These are phyloP conservation scores for Gyromitra esculenta DNA, from an alignment of 2,329 filamentous ascomycete species.

Conservation along the genomic window DNA sequence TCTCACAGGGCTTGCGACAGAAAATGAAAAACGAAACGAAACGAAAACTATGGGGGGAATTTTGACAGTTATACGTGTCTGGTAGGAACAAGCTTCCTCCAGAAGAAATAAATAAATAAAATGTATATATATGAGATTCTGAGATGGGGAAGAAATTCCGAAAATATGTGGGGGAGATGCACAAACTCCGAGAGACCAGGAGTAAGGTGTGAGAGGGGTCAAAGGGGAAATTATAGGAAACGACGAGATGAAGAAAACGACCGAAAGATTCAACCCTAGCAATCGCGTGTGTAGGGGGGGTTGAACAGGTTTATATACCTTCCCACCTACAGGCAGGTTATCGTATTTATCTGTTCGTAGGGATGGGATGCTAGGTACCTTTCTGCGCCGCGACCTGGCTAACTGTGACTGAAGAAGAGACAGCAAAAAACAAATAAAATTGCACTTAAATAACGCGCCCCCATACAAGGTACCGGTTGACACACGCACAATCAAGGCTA, in stretches of 20 bases:
- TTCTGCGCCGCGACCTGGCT: conserved; percentile 40
- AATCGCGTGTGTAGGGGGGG: conserved; percentile 41
- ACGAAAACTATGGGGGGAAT: conserved; percentile 37
- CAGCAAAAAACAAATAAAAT: conserved; percentile 38
- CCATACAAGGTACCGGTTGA: conserved; percentile 44
- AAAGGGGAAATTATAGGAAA: conserved; percentile 28
- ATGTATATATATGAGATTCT: neutral
- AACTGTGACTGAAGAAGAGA: conserved; percentile 38
- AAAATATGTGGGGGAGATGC: conserved; percentile 10
- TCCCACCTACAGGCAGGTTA: neutral
- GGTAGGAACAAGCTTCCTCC: conserved; percentile 37
- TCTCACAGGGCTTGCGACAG: conserved; percentile 35
- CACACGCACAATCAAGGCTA: conserved; percentile 35
- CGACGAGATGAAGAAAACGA: conserved; percentile 46
- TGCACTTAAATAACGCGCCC: conserved; percentile 31
- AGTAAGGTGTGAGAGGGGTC: conserved; percentile 27
- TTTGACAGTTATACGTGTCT: conserved; percentile 36
- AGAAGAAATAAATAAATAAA: conserved; percentile 10
- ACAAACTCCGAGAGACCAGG: conserved; percentile 17
- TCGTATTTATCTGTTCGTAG: too few species aligned
- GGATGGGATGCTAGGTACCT: conserved; percentile 2
- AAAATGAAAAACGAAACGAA: conserved; percentile 21
- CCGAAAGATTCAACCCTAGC: conserved; percentile 28
- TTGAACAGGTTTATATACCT: conserved; percentile 45
- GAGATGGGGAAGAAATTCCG: conserved; percentile 25